Conservation (phyloP, 208 protist genomes). For the Plasmodiophora brassicae region DNA sequence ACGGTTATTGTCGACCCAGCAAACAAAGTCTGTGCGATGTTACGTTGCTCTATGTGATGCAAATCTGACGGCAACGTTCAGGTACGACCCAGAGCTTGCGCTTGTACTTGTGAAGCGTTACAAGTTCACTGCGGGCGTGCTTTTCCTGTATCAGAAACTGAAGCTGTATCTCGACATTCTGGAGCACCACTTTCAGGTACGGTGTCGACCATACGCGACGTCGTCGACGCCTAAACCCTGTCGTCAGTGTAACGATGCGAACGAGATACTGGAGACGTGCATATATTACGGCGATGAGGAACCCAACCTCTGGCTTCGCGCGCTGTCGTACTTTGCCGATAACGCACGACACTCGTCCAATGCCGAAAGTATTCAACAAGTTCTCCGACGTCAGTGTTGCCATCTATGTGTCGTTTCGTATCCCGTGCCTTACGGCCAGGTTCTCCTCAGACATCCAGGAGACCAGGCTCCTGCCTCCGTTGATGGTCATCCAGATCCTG, state of each 20-base stretch:
- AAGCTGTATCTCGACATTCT: constrained; percentile 23
- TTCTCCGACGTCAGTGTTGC: neutral
- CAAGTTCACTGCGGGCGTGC: neutral
- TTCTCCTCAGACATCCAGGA: neutral
- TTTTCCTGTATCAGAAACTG: constrained; percentile 20
- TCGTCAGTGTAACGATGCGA: neutral
- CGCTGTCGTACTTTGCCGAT: neutral
- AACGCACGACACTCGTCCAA: neutral
- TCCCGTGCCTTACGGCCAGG: neutral
- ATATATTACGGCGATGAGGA: neutral
- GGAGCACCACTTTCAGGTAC: neutral
- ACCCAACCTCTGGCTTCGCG: neutral
- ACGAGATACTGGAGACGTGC: constrained; percentile 5
- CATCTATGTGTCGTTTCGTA: neutral
- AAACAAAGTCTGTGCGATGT: neutral
- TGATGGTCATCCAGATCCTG: constrained; percentile 25
- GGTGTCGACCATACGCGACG: neutral
- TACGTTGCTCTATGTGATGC: neutral
- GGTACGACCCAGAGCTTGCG: constrained; percentile 26
- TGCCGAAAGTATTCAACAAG: neutral
- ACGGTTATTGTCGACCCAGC: neutral
- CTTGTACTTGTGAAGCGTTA: constrained; percentile 7
- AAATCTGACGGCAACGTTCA: neutral
- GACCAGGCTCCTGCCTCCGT: neutral
- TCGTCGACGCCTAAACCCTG: neutral